Evolutionary conservation across 768 basidiomycete genomes (phyloP).

Genomic region (Auriscalpium vulgare): DNA sequence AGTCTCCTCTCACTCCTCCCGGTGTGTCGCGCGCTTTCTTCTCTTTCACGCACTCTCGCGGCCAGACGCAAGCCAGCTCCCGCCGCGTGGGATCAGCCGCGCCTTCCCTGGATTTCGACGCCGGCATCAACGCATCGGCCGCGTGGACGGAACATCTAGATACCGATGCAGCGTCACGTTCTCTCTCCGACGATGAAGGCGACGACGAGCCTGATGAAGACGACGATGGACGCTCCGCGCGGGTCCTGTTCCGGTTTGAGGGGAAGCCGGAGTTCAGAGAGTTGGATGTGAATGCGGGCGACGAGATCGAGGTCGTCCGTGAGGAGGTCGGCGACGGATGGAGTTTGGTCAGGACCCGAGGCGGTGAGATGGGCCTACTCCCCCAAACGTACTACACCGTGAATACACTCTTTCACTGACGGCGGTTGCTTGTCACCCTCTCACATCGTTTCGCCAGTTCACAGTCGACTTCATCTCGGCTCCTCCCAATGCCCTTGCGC

Average conservation of each 20-base stretch:
- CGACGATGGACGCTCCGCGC: conserved; percentile 40
- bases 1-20: conserved; percentile 10
- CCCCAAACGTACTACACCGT: conserved; percentile 72
- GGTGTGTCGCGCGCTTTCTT: conserved; percentile 2
- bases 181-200: conserved; percentile 49
- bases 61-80: conserved; percentile 1
- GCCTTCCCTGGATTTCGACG: conserved; percentile 46
- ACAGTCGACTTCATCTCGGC: conserved; percentile 54
- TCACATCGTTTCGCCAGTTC: conserved; percentile 34
- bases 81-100: not conserved
- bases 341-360: conserved; percentile 55
- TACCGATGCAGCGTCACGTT: conserved; percentile 25
- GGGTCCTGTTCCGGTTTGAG: conserved; percentile 67
- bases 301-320: conserved; percentile 60
- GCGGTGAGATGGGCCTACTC: conserved; percentile 56
- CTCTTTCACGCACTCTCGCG: conserved; percentile 9
- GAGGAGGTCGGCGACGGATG: conserved; percentile 72
- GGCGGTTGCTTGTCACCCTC: conserved; percentile 3
- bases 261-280: conserved; percentile 73
- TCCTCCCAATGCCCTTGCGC: conserved; percentile 33
- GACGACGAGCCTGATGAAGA: conserved; percentile 26
- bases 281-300: conserved; percentile 59
- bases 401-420: conserved; percentile 18
- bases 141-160: conserved; percentile 69
- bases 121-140: conserved; percentile 67